phyloP scores from a whole-genome alignment of 2,329 filamentous ascomycete species.

The Talaromyces sp. region DNA sequence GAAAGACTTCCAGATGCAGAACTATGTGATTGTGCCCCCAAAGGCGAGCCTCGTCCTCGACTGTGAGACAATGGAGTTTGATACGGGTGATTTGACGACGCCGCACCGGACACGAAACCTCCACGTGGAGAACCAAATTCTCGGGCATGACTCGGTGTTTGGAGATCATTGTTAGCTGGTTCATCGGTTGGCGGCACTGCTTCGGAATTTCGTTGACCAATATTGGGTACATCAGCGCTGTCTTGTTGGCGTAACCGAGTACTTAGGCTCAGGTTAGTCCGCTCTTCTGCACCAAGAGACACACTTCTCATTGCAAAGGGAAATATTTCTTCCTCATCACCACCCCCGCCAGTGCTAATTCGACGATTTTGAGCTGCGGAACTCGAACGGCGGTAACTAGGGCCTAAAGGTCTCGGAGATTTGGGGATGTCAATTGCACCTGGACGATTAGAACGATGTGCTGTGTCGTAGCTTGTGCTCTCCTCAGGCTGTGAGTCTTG shows the following conservation, averaged over 20 bases:
- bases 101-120: constrained; percentile 16
- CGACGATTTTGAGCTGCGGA: constrained; percentile 36
- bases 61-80: constrained; percentile 32
- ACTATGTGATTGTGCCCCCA: constrained; percentile 31
- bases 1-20: constrained; percentile 36
- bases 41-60: constrained; percentile 33
- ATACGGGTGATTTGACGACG: constrained; percentile 28
- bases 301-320: constrained; percentile 41
- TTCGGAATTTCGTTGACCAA: constrained; percentile 17
- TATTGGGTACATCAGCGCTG: constrained; percentile 17
- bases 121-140: constrained; percentile 17
- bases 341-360: constrained; percentile 12
- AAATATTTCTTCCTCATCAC: constrained; percentile 41
- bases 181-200: constrained; percentile 17
- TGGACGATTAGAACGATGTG: constrained; percentile 25
- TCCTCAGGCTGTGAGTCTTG: constrained; percentile 30
- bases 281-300: constrained; percentile 40
- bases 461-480: constrained; percentile 28
- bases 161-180: constrained; percentile 12
- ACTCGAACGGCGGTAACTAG: constrained; percentile 39
- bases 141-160: constrained; percentile 14
- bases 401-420: constrained; percentile 37
- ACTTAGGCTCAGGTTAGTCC: constrained; percentile 25
- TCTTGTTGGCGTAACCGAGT: constrained; percentile 29
- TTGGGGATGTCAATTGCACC: constrained; percentile 45